These are phyloP conservation scores for Dicorynia guianensis DNA, from an alignment of 306 rosid genomes.

Conservation along the genomic window DNA sequence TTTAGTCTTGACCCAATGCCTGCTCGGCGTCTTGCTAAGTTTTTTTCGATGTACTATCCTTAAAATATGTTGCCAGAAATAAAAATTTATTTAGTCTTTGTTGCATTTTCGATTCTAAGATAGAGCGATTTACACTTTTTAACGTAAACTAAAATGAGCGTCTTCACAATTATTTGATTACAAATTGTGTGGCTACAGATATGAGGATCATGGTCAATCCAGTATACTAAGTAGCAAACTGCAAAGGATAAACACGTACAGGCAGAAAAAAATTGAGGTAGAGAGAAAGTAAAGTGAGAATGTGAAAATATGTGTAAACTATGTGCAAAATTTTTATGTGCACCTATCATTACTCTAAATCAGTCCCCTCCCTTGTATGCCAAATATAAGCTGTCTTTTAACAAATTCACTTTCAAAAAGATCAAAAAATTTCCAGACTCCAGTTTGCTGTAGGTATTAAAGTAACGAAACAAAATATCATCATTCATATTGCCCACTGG, in stretches of 20 bases:
- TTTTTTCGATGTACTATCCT: neutral
- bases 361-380: neutral
- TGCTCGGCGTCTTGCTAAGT: neutral
- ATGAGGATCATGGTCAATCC: neutral
- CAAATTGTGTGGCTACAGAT: neutral
- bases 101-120: neutral
- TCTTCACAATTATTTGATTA: neutral
- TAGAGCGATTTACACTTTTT: too few species aligned
- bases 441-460: constrained; percentile 2
- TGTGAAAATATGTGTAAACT: too few species aligned
- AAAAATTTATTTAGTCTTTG: neutral
- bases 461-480: neutral
- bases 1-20: neutral
- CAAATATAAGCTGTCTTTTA: neutral
- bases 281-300: too few species aligned
- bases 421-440: constrained; percentile 26
- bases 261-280: too few species aligned
- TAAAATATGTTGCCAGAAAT: too few species aligned
- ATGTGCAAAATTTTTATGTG: too few species aligned
- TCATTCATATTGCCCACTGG: neutral
- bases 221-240: neutral
- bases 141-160: too few species aligned
- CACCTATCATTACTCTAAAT: too few species aligned
- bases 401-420: neutral
- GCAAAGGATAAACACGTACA: neutral